These are phyloP conservation scores for Sporothrix variecibatus DNA, from an alignment of 2,329 filamentous ascomycete genomes.

Conservation along the genomic window DNA sequence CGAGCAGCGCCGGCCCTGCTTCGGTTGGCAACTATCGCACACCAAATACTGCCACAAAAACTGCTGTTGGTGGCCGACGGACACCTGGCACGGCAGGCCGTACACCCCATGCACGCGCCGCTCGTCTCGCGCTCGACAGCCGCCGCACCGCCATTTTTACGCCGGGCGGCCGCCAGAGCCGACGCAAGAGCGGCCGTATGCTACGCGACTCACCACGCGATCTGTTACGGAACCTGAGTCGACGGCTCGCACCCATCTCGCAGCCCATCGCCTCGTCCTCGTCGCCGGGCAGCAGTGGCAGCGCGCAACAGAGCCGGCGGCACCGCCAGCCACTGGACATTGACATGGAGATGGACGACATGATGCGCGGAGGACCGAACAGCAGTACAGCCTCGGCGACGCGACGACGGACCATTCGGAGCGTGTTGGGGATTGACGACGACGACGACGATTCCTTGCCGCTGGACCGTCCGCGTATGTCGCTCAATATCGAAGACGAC, in stretches of 20 bases:
- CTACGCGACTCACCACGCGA: slow-evolving; percentile 59
- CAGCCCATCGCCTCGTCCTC: slow-evolving; percentile 51
- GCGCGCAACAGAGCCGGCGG: slow-evolving; percentile 10
- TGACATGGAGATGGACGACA: slow-evolving; percentile 22
- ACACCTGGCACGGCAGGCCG: slow-evolving; percentile 42
- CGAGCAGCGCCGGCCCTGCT: slow-evolving; percentile 16
- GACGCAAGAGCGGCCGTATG: slow-evolving; percentile 58
- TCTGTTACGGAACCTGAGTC: slow-evolving; percentile 56
- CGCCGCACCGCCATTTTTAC: slow-evolving; percentile 62
- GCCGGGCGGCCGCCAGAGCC: slow-evolving; percentile 51
- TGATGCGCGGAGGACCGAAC: neutral
- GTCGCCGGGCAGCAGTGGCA: slow-evolving; percentile 38
- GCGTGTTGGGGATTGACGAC: slow-evolving; percentile 44
- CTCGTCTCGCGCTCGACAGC: slow-evolving; percentile 58
- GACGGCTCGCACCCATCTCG: slow-evolving; percentile 53
- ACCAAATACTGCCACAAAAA: slow-evolving; percentile 22
- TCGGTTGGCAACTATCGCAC: slow-evolving; percentile 24
- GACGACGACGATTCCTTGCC: slow-evolving; percentile 55
- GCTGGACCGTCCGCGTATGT: slow-evolving; percentile 55
- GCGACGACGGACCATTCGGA: neutral
- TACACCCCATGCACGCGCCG: slow-evolving; percentile 64
- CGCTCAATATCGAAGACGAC: slow-evolving; percentile 54
- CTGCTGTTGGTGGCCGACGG: slow-evolving; percentile 37
- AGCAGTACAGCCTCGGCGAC: neutral
- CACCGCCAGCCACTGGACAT: slow-evolving; percentile 6